Evolutionary conservation across 2,329 filamentous ascomycete species (phyloP), one percentile per base, ranked within the genome.

Genomic region (Pseudodiploospora longispora): DNA sequence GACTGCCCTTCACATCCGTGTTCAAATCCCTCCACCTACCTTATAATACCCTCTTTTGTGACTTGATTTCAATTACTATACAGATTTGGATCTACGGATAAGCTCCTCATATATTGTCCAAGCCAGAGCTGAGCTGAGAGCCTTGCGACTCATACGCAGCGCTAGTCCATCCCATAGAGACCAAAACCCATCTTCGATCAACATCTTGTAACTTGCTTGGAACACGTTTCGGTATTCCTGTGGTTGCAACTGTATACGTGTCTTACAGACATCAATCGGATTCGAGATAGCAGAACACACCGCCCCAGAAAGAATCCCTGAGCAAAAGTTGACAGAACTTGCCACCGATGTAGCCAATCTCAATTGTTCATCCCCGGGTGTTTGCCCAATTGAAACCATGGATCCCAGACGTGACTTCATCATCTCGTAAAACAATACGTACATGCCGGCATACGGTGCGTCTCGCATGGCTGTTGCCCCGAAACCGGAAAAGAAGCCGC

Each of bases 61-160:
- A 19, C 19, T 19, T 19, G 19, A 19, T 19, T 19, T 19, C 19
- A 19, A 2, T 19, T 19, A 19, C 19, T 19, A 19, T 19, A 19
- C 19, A 19, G 19, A 19, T 19, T 19, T 19, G 19, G 19, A 58
- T 54, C 85, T 75, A 48, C 90, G 72, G 50, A 97, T 84, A 55
- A 96, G 65, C 64, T 96, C 91, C 68, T 98, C 93, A 59, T 98
- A 98, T 35, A 96, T 74, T 7, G 91, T 97, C 93, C 93, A 98
- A 6, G 91, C 91, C 53, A 97, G 72, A n/a, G 93, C 93, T 42
- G 85, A 91, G 64, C 90, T 96, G 37, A 96, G 67, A 5, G 89
- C 91, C 65, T 98, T 98, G 54, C 93, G 76, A 38, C 83, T 85
- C 74, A 97, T 95, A 45, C 93, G 78, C 53, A 98, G 69, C 2